Evolutionary conservation across 2,329 filamentous ascomycete species (phyloP), one percentile per base, ranked within the genome.

Genomic region (Beauveria scarabaeidicola): DNA sequence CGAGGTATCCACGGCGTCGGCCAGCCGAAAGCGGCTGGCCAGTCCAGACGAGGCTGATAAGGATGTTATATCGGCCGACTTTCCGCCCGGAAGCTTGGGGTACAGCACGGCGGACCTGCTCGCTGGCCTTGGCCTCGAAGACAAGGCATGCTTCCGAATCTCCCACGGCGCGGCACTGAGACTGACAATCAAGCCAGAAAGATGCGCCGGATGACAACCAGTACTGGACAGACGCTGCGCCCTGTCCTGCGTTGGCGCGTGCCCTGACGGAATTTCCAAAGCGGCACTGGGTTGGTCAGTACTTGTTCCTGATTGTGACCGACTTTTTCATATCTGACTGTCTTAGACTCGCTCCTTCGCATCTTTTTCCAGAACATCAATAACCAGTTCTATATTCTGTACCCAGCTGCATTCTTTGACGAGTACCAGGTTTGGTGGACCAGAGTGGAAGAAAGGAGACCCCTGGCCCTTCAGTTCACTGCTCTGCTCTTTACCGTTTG

Each of bases 371-470:
- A 67, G 55, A 66, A 69, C 50, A 69, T 71, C 61, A 75, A 75
- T 61, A 74, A 67, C 50, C 72, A 74, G 60, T 72, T 73, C 65
- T 75, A 75, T 61, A 70, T 74, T 51, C 61, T 74, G 36, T 73
- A 75, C 54, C 71, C 73, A 1, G 63, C 68, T 0, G 65, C 66
- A 4, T 74, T 75, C 29, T 46, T 73, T 15, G 67, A 70, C 32
- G 70, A 74, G 27, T 75, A 75, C 44, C 64, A 68, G 41, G 58
- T 61, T 13, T 75, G 73, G 73, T 75, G 73, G 70, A 54, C 60
- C n/a, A 61, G 64, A 21, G 66, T 70, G 29, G 62, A 65, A 46
- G 67, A 67, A 9, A 64, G 66, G 40, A 63, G 63, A 23, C 70
- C 70, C 13, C 64, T 75, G 2, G 65, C 67, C 25, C 64, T 74